Conservation (phyloP, 805 yeast species). For the Blastobotrys robertii region DNA sequence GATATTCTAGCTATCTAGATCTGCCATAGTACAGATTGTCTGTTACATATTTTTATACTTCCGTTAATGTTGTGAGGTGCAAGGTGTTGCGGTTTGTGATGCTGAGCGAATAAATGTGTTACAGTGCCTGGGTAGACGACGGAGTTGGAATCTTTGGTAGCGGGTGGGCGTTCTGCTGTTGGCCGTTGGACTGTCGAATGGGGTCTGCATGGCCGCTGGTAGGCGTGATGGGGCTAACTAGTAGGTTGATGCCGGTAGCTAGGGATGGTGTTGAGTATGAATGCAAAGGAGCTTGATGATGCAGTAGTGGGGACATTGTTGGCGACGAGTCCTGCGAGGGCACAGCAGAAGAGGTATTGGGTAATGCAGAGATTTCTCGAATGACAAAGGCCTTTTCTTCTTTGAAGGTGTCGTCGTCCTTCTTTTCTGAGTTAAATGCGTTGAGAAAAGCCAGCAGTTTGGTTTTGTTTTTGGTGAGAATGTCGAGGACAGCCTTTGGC, state of each 20-base stretch:
- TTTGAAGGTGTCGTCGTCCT: constrained; percentile 54
- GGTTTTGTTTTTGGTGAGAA: constrained; percentile 72
- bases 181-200: neutral
- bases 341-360: constrained; percentile 11
- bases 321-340: constrained; percentile 6
- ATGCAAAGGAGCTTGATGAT: neutral
- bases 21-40: too few relatives aligned
- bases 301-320: constrained; percentile 7
- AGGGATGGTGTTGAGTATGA: constrained; percentile 5
- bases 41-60: too few relatives aligned
- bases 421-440: constrained; percentile 49
- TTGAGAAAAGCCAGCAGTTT: constrained; percentile 63
- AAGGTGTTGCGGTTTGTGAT: too few relatives aligned
- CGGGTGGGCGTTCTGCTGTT: constrained; percentile 8
- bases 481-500: constrained; percentile 67
- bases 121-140: too few relatives aligned
- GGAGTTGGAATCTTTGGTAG: constrained; percentile 59
- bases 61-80: too few relatives aligned
- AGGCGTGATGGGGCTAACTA: too few relatives aligned
- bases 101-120: too few relatives aligned
- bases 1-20: neutral
- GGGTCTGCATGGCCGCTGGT: neutral
- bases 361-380: constrained; percentile 48
- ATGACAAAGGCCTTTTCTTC: constrained; percentile 79
- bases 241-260: neutral